Conservation (phyloP, 2,329 filamentous ascomycete species). For the Nemania sp. region DNA sequence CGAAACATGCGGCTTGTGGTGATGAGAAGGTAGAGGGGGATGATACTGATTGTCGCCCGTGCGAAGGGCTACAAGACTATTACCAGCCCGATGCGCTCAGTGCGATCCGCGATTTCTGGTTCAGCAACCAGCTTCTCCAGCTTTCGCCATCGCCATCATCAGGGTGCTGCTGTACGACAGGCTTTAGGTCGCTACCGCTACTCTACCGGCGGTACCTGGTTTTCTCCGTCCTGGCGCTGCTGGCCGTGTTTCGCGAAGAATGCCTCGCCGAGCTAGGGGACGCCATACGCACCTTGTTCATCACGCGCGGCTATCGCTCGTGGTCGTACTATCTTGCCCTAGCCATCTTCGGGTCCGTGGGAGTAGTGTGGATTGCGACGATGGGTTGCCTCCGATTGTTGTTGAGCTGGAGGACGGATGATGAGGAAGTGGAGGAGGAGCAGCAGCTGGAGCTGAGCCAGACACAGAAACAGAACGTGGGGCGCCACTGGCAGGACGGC, state of each 20-base stretch:
- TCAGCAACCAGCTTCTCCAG: neutral
- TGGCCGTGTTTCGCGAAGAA: neutral
- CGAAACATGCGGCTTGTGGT: slow-evolving; percentile 21
- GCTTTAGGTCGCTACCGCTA: too few species aligned
- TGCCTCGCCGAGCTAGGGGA: neutral
- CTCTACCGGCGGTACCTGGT: neutral
- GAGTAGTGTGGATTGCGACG: slow-evolving; percentile 28
- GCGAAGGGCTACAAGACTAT: neutral
- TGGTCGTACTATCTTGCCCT: slow-evolving; percentile 20
- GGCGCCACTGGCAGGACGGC: neutral
- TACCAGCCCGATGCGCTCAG: neutral
- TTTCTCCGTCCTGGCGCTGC: slow-evolving; percentile 1
- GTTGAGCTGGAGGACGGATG: too few species aligned
- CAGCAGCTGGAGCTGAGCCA: too few species aligned
- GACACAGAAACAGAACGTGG: too few species aligned
- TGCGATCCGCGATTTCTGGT: neutral
- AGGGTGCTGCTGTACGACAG: too few species aligned
- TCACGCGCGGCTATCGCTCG: neutral
- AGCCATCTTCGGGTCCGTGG: slow-evolving; percentile 25
- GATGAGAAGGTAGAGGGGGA: neutral
- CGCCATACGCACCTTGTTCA: neutral
- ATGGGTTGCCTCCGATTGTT: too few species aligned
- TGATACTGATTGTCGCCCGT: neutral
- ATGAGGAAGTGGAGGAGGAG: too few species aligned
- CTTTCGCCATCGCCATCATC: too few species aligned